phyloP scores from a whole-genome alignment of 345 rosid genomes.

The Psidium friedrichsthalianum region DNA sequence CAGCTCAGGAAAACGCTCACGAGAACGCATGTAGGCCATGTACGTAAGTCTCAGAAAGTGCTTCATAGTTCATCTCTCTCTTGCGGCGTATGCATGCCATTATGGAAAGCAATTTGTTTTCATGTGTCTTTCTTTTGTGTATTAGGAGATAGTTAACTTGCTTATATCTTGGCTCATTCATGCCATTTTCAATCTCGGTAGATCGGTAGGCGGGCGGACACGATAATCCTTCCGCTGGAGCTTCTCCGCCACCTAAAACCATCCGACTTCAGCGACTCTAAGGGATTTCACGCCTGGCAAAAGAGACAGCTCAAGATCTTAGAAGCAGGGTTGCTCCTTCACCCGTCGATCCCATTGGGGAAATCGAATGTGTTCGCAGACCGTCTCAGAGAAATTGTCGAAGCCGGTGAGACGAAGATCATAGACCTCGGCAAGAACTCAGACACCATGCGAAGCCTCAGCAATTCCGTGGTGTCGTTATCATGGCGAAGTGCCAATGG shows the following conservation, averaged over 20 bases:
- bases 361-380: slow-evolving; percentile 43
- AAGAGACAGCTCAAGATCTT: slow-evolving; percentile 66
- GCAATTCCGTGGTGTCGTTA: slow-evolving; percentile 59
- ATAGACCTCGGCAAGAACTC: slow-evolving; percentile 62
- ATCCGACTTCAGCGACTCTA: slow-evolving; percentile 57
- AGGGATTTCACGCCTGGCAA: slow-evolving; percentile 82
- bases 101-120: not conserved
- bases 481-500: slow-evolving; percentile 62
- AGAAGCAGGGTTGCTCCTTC: slow-evolving; percentile 63
- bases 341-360: slow-evolving; percentile 59
- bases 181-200: not conserved
- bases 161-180: not conserved
- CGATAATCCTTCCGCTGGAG: slow-evolving; percentile 80
- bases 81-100: not conserved
- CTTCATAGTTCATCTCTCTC: not conserved
- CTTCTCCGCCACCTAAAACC: slow-evolving; percentile 76
- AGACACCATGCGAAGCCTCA: slow-evolving; percentile 54
- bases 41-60: slow-evolving; percentile 5
- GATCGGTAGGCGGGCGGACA: slow-evolving; percentile 67
- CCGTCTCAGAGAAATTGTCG: slow-evolving; percentile 52
- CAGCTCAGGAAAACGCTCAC: slow-evolving; percentile 77
- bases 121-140: not conserved
- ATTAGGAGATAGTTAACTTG: not conserved
- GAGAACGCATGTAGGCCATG: slow-evolving; percentile 91
- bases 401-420: slow-evolving; percentile 29